These are phyloP conservation scores for Wickerhamiella sorbophila DNA, from an alignment of 805 yeast genomes.

Conservation along the genomic window DNA sequence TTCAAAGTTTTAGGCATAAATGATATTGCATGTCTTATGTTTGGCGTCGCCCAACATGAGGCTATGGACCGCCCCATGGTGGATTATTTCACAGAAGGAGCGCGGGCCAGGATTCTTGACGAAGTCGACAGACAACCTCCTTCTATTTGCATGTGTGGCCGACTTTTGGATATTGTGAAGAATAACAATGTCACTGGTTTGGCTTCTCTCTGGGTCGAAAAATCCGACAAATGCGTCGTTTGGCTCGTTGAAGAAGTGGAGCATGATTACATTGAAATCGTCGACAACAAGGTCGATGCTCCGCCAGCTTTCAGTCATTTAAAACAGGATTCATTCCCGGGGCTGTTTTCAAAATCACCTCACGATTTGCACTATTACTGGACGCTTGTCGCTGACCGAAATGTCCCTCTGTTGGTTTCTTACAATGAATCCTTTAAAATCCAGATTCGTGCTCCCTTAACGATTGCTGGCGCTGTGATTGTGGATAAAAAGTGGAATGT, in stretches of 20 bases:
- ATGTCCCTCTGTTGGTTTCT: conserved; percentile 5
- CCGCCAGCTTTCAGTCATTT: conserved; percentile 29
- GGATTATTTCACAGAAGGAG: conserved; percentile 36
- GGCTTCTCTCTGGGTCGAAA: conserved; percentile 86
- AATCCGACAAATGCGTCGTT: conserved; percentile 49
- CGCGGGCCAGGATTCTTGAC: conserved; percentile 4
- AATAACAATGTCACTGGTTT: conserved; percentile 55
- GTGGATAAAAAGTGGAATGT: conserved; percentile 38
- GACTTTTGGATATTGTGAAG: conserved; percentile 63
- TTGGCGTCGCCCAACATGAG: conserved; percentile 60
- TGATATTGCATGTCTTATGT: conserved; percentile 75
- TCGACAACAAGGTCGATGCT: conserved; percentile 42
- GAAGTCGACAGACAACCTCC: not conserved
- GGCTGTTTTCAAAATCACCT: not conserved
- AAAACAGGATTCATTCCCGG: conserved; percentile 1
- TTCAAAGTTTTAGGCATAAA: conserved; percentile 76
- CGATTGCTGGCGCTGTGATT: conserved; percentile 11
- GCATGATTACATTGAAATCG: conserved; percentile 28
- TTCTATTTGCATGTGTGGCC: conserved; percentile 34
- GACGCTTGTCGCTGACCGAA: conserved; percentile 4
- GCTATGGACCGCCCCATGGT: conserved; percentile 49
- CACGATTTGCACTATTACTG: conserved; percentile 1
- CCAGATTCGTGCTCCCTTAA: conserved; percentile 5
- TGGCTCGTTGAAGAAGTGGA: conserved; percentile 75
- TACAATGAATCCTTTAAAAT: conserved; percentile 2